Evolutionary conservation across 371 early-diverging fungal species (phyloP).

Genomic region (Lichtheimia corymbifera): DNA sequence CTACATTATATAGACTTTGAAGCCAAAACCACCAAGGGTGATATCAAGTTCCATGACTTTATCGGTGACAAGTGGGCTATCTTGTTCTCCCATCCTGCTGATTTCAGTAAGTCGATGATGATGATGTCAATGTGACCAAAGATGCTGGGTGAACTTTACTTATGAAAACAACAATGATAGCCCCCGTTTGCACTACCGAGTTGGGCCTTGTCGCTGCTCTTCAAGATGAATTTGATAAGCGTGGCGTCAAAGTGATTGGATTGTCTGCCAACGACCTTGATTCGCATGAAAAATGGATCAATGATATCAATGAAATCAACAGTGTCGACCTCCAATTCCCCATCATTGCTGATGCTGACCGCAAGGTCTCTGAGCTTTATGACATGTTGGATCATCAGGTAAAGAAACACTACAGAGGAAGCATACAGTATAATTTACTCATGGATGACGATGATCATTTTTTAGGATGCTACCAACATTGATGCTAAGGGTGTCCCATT

Average conservation of each 20-base stretch:
- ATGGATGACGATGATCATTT: background rate
- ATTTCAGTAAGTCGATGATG: slow-evolving; percentile 70
- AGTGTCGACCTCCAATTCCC: slow-evolving; percentile 82
- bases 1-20: slow-evolving; percentile 60
- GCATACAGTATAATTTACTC: background rate
- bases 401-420: background rate
- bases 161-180: slow-evolving; percentile 19
- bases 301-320: slow-evolving; percentile 88
- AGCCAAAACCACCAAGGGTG: slow-evolving; percentile 85
- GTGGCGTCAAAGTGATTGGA: slow-evolving; percentile 90
- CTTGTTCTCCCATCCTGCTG: slow-evolving; percentile 95
- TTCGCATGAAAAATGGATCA: slow-evolving; percentile 86
- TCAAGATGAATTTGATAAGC: slow-evolving; percentile 71
- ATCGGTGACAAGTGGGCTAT: slow-evolving; percentile 88
- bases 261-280: slow-evolving; percentile 85
- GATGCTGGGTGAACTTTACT: background rate
- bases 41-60: slow-evolving; percentile 87
- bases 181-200: slow-evolving; percentile 96
- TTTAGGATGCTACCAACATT: slow-evolving; percentile 87
- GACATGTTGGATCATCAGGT: slow-evolving; percentile 89
- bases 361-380: slow-evolving; percentile 83
- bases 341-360: slow-evolving; percentile 89
- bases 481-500: slow-evolving; percentile 88
- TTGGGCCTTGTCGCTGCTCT: slow-evolving; percentile 89
- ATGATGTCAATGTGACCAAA: background rate